Base-by-base conservation (phyloP, 345 rosid genomes). In the Camelina sativa region DNA sequence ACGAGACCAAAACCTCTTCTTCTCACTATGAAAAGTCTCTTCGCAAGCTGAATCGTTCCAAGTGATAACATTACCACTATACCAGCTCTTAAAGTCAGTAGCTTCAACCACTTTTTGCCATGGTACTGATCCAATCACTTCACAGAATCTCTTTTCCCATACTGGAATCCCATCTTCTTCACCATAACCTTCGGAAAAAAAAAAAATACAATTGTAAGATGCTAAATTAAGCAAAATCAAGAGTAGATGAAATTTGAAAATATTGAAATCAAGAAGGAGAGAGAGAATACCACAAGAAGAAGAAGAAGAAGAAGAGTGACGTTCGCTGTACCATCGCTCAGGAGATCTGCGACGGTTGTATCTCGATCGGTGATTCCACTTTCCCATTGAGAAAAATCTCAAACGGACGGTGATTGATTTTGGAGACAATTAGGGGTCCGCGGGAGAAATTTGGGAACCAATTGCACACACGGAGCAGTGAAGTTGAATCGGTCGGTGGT, bases 1-100 rank as follows among this genome's bases (percentile, higher is more conserved):
- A 74, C 78, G 69, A 2, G 87, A 91, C 97, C 96, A 90, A 74
- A 84, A 91, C 17, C 89, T 87, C 2, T 58, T 73, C 80, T 91
- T 91, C 34, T 91, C 91, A 74, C 68, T 82, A 38, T 76, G 86
- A 72, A 94, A 91, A 62, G 97, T 95, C 79, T 90, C 93, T 84
- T 85, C 73, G 16, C 88, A 89, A 8, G 96, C 97, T 13, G 88
- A 86, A 67, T 89, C 97, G 73, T 93, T 80, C 97, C 94, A 93
- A 58, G 82, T 80, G 59, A 84, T 80, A 6, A 91, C 78, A 59
- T 78, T 80, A 53, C 81, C 82, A 28, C 79, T 80, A 59, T 79
- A 86, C 65, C 63, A 77, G 58, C 77, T 72, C 80, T 84, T 83
- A 51, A 77, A 84, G 38, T 62, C 65, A 78, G 66, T 76, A 25